Evolutionary conservation across 805 yeast genomes (phyloP).

Genomic region (Candida andamanensis): DNA sequence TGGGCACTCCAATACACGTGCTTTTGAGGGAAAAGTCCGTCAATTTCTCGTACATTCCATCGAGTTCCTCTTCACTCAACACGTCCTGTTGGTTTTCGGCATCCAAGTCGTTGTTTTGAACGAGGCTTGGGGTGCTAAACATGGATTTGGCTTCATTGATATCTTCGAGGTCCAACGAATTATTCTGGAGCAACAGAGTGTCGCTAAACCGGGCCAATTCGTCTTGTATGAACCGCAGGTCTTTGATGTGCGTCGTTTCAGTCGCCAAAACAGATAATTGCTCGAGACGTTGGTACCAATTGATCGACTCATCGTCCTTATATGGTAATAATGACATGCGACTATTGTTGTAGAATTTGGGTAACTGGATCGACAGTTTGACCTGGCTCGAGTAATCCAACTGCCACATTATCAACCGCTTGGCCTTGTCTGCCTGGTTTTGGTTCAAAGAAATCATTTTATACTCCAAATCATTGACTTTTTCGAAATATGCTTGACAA

Average conservation of each 20-base stretch:
- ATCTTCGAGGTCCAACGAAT: conserved; percentile 1
- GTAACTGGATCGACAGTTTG: conserved; percentile 15
- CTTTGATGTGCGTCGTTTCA: background rate
- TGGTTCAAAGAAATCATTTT: conserved; percentile 24
- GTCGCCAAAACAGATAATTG: conserved; percentile 11
- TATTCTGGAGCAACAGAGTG: background rate
- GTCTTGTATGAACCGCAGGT: conserved; percentile 1
- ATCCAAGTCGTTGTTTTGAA: background rate
- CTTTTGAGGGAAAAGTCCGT: conserved; percentile 14
- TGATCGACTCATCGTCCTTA: conserved; percentile 25
- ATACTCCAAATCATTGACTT: conserved; percentile 21
- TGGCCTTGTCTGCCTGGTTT: conserved; percentile 28
- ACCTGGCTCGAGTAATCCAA: conserved; percentile 29
- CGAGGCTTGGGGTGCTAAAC: conserved; percentile 5
- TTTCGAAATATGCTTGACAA: conserved; percentile 33
- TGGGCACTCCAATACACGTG: background rate
- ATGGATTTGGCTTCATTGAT: conserved; percentile 6
- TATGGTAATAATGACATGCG: conserved; percentile 18
- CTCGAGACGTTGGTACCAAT: conserved; percentile 26
- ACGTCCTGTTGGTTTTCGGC: background rate
- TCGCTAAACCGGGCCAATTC: conserved; percentile 4
- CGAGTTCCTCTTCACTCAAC: conserved; percentile 12
- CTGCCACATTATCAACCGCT: conserved; percentile 35
- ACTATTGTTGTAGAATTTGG: conserved; percentile 7
- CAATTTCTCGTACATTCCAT: conserved; percentile 20